Base-by-base conservation (phyloP, 352 stramenopile species). In the Globisporangium radiosum region DNA sequence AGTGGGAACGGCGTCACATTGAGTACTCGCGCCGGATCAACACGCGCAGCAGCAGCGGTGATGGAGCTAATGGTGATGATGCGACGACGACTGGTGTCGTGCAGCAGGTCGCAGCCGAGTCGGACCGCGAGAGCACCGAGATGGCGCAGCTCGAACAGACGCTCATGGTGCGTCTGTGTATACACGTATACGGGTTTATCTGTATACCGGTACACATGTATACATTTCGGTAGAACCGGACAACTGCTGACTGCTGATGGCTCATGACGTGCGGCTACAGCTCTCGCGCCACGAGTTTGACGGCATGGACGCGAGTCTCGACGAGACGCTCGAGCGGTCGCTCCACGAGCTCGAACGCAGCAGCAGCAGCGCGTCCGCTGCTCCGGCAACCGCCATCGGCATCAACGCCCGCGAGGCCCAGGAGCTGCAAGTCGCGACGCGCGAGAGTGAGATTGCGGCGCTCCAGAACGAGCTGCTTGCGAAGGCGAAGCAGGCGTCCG, bases 221-320 rank as follows among this genome's bases (percentile, higher is more conserved):
- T 3, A 33, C 25, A 2, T 33, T 33, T 3, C 25, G 25, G 25
- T 33, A 33, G 25, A 33, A 33, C 25, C 2, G 25, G 25, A 33
- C 25, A 33, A 33, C 25, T 33, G 25, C 25, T 33, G 25, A 33
- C 25, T 33, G 25, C 25, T 33, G 25, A 33, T 33, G 25, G 25
- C 25, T 33, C 25, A 2, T 33, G 25, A 47, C 43, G 43, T 47
- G 43, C 43, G 11, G 5, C 6, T 3, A 33, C 52, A 94, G 84
- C 59, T 84, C 47, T 90, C 79, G 45, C 72, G 81, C 65, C 79
- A 81, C 36, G 78, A 90, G 57, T 93, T 91, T 51, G 76, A 92
- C 52, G 69, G 72, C 9, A 90, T 90, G 81, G 68, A 87, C 44
- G 81, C 68, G 36, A 90, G 73, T 56, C 71, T 94, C 48, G 84